Evolutionary conservation across 2,329 filamentous ascomycete species (phyloP).

Genomic region (Paecilomyces formosus): DNA sequence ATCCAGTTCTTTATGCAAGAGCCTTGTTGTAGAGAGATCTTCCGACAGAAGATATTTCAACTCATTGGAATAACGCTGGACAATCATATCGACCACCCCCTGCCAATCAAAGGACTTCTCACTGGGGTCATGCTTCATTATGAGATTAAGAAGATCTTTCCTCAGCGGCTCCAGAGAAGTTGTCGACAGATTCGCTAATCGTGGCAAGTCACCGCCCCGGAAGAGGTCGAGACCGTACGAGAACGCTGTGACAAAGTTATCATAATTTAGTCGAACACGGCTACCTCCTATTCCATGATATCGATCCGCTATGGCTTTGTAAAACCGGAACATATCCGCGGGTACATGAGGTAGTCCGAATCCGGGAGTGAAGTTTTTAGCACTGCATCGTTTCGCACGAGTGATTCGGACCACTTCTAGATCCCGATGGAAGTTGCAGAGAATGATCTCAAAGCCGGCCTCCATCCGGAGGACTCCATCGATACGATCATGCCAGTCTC

Average conservation of each 20-base stretch:
- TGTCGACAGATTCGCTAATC: constrained; percentile 24
- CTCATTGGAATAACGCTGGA: constrained; percentile 53
- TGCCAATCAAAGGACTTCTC: constrained; percentile 55
- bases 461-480: constrained; percentile 63
- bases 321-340: constrained; percentile 5
- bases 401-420: constrained; percentile 28
- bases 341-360: constrained; percentile 2
- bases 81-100: constrained; percentile 56
- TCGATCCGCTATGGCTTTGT: constrained; percentile 19
- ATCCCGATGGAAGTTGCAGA: constrained; percentile 53
- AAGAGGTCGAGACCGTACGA: constrained; percentile 37
- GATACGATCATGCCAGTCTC: constrained; percentile 46
- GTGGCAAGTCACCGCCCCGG: constrained; percentile 29
- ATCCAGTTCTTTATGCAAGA: constrained; percentile 21
- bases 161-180: constrained; percentile 30
- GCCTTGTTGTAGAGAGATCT: constrained; percentile 12
- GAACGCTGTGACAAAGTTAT: constrained; percentile 43
- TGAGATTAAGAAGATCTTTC: constrained; percentile 39
- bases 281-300: constrained; percentile 26
- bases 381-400: constrained; percentile 11
- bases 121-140: constrained; percentile 23
- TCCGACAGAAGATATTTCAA: constrained; percentile 35
- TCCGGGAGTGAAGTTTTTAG: neutral
- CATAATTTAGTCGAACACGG: constrained; percentile 42
- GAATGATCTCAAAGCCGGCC: constrained; percentile 62